phyloP scores from a whole-genome alignment of 148 eudicot genomes.

The Silene conica region DNA sequence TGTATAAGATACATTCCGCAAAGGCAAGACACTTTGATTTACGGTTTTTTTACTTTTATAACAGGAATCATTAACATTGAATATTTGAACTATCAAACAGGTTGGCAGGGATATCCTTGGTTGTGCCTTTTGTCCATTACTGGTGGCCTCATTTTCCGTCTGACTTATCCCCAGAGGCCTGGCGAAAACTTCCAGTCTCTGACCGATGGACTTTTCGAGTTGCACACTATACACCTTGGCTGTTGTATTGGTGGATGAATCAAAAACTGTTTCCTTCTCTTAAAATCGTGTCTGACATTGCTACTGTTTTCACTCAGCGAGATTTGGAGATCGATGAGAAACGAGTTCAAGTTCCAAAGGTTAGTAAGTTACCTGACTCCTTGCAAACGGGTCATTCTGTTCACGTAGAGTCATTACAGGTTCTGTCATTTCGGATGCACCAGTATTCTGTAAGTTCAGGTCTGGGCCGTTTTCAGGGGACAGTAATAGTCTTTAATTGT shows the following conservation, averaged over 20 bases:
- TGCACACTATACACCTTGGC: constrained; percentile 68
- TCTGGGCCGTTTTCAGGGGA: too few species aligned
- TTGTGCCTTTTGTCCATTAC: constrained; percentile 60
- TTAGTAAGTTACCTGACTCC: constrained; percentile 18
- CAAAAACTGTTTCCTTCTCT: constrained; percentile 65
- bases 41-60: too few species aligned
- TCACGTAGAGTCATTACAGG: too few species aligned
- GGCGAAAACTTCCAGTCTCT: constrained; percentile 28
- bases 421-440: too few species aligned
- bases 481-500: background rate
- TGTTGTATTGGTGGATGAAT: constrained; percentile 63
- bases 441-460: too few species aligned
- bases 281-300: constrained; percentile 24
- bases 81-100: constrained; percentile 27
- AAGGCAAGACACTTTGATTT: constrained; percentile 35
- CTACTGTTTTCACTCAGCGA: constrained; percentile 24
- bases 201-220: constrained; percentile 53
- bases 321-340: constrained; percentile 49
- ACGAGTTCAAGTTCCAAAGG: constrained; percentile 29
- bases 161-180: constrained; percentile 32
- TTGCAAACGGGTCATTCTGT: too few species aligned
- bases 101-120: constrained; percentile 64
- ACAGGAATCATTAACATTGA: too few species aligned
- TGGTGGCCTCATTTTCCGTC: constrained; percentile 73
- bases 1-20: constrained; percentile 72